These are phyloP conservation scores for Aspergillaceae sp. DNA, from an alignment of 2,329 filamentous ascomycete genomes.

Conservation along the genomic window DNA sequence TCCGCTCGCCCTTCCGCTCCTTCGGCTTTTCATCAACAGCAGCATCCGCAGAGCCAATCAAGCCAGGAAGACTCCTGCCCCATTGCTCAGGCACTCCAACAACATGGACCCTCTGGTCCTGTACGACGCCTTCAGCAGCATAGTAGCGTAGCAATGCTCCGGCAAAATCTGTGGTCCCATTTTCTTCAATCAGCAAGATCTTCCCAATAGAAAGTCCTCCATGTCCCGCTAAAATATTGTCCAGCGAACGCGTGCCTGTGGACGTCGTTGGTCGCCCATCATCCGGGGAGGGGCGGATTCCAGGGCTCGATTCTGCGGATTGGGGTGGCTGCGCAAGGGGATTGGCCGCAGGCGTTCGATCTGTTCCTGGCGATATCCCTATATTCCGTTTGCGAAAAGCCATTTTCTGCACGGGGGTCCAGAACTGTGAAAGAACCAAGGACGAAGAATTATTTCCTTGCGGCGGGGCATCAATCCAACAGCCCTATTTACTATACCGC, in stretches of 20 bases:
- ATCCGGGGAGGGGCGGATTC: slow-evolving; percentile 74
- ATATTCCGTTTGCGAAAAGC: slow-evolving; percentile 62
- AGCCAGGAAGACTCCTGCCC: slow-evolving; percentile 73
- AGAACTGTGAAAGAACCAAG: not conserved
- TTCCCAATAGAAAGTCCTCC: slow-evolving; percentile 74
- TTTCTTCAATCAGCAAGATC: slow-evolving; percentile 73
- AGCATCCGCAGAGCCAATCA: slow-evolving; percentile 46
- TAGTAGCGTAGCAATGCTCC: slow-evolving; percentile 79
- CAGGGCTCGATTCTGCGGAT: slow-evolving; percentile 32
- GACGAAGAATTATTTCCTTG: slow-evolving; percentile 1
- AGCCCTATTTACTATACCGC: not conserved
- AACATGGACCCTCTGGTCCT: slow-evolving; percentile 81
- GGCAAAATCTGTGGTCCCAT: slow-evolving; percentile 88
- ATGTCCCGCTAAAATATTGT: slow-evolving; percentile 77
- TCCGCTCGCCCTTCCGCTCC: slow-evolving; percentile 56
- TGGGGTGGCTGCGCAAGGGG: slow-evolving; percentile 16
- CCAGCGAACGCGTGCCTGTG: slow-evolving; percentile 78
- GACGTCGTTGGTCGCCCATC: slow-evolving; percentile 85
- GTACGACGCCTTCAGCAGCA: slow-evolving; percentile 83
- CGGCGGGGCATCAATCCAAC: slow-evolving; percentile 14
- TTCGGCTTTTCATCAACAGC: slow-evolving; percentile 36
- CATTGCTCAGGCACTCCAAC: slow-evolving; percentile 72
- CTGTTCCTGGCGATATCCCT: slow-evolving; percentile 39
- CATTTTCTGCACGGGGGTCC: slow-evolving; percentile 35
- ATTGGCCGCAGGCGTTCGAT: slow-evolving; percentile 25